Base-by-base conservation (phyloP, 2,329 filamentous ascomycete species). In the Rhynchosporium graminicola region DNA sequence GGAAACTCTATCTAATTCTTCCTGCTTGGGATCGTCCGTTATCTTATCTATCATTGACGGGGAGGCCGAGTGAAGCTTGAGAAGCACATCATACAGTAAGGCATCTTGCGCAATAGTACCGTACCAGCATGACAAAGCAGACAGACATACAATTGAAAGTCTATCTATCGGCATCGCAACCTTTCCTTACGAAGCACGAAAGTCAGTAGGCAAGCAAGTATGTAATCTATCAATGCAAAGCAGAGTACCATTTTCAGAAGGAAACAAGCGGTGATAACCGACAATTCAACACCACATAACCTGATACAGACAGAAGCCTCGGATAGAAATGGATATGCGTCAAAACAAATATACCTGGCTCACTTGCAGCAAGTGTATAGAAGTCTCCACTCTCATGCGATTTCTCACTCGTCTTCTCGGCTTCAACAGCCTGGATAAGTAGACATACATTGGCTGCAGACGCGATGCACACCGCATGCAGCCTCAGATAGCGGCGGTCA, bases 151-250 rank as follows among this genome's bases (percentile, higher is more conserved):
- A 36, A 36, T 36, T 10, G 5, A 36, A 10, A 36, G 2, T 6
- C 5, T 36, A 9, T 36, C 33, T 9, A 5, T 10, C 33, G 33
- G 9, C 9, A 36, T 36, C 9, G 2, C 33, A 36, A 36, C 20
- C 20, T 20, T 20, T 20, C 20, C 20, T 20, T 36, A 6, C 42
- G 15, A 6, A 13, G 13, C 42, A 43, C 13, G 15, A 36, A 5
- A 36, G 33, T 42, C n/a, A 7, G 12, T 15, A 26, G n/a, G 28
- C 6, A 40, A 31, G 9, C 5, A 42, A 42, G 26, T 29, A 13
- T 29, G 51, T 29, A 54, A 54, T 54, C 36, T 40, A 54, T 54
- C 36, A 54, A 54, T 40, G 28, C 33, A 38, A 51, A 51, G 13
- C 13, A 36, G 42, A 43, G 42, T 36, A 20, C 13, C 48, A 15